Percentiles rank a stretch among this genome's conserved stretches.
These are phyloP conservation scores for Pontederia paniculata DNA, from an alignment of 176 grass and related monocot species.

Conservation along the genomic window DNA sequence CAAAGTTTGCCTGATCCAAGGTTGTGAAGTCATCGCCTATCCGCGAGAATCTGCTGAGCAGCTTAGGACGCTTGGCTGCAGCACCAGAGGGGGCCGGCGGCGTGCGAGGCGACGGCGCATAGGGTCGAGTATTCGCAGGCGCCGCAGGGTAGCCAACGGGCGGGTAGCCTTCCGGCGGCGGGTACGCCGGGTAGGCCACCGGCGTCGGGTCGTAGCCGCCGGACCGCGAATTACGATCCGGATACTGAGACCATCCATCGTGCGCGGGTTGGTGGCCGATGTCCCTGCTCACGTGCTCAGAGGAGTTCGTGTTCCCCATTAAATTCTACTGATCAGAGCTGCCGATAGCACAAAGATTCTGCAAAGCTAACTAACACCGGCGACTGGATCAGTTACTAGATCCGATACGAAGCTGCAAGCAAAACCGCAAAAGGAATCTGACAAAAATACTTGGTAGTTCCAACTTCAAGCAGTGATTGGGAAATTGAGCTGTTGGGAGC, in stretches of 20 bases:
- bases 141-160: neutral
- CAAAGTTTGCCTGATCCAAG: neutral
- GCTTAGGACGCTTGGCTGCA: neutral
- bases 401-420: too few relatives aligned
- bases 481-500: too few relatives aligned
- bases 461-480: too few relatives aligned
- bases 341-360: too few relatives aligned
- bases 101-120: neutral
- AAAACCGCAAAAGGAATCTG: too few relatives aligned
- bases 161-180: neutral
- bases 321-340: too few relatives aligned
- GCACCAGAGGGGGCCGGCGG: neutral
- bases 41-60: neutral
- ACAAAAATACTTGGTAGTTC: too few relatives aligned
- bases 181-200: slow-evolving; percentile 1
- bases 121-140: neutral
- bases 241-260: neutral
- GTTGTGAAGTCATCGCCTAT: neutral
- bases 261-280: too few relatives aligned
- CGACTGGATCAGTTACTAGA: too few relatives aligned
- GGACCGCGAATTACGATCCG: neutral
- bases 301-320: too few relatives aligned
- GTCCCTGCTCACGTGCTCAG: too few relatives aligned
- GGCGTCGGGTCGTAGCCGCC: neutral
- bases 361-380: too few relatives aligned